Conservation (phyloP, 140 eudicot genomes). For the Cichorium intybus region DNA sequence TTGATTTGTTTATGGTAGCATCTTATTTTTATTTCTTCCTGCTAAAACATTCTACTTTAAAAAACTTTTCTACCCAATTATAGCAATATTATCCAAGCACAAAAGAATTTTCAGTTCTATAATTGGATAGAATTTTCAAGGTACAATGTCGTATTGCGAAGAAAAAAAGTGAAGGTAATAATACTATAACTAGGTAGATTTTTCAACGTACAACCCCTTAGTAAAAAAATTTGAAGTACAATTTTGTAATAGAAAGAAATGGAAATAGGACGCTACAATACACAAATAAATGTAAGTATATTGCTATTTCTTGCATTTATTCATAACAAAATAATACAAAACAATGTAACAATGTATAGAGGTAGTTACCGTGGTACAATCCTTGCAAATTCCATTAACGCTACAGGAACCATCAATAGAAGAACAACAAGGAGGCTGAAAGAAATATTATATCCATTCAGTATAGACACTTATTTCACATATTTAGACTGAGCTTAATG, state of each 20-base stretch:
- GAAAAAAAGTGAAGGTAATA: no score
- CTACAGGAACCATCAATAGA: conserved; percentile 55
- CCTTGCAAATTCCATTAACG: conserved; percentile 62
- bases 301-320: not conserved
- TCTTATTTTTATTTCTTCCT: not conserved
- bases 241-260: no score
- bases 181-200: no score
- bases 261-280: no score
- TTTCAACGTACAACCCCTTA: no score
- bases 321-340: not conserved
- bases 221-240: no score
- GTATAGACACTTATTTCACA: not conserved
- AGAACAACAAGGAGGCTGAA: conserved; percentile 99
- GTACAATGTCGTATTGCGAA: no score
- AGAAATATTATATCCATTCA: conserved; percentile 17
- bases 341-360: not conserved
- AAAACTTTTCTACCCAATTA: not conserved
- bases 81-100: not conserved
- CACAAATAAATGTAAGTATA: no score
- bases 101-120: no score
- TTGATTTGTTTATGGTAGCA: not conserved
- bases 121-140: no score
- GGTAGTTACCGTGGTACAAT: conserved; percentile 89
- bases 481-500: not conserved
- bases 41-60: not conserved